These are phyloP conservation scores for Rhodotorula sp. DNA, from an alignment of 1,284 basidiomycete species.

Conservation along the genomic window DNA sequence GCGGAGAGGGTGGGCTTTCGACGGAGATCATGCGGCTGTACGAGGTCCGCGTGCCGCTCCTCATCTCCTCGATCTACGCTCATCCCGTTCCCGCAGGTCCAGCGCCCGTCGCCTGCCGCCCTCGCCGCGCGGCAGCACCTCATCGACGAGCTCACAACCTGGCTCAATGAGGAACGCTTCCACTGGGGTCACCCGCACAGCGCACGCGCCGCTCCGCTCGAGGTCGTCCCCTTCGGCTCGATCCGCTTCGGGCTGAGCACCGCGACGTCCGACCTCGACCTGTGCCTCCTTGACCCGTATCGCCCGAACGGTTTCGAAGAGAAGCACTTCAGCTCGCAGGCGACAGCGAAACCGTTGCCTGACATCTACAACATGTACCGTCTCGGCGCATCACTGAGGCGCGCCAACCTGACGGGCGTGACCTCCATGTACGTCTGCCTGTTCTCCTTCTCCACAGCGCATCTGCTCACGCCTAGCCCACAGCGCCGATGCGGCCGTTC, in stretches of 20 bases:
- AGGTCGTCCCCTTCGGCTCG: conserved; percentile 43
- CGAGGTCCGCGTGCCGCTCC: conserved; percentile 1
- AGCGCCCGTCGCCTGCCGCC: conserved; percentile 26
- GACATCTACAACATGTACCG: conserved; percentile 40
- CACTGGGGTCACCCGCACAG: conserved; percentile 37
- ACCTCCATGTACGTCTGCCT: conserved; percentile 22
- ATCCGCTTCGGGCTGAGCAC: conserved; percentile 44
- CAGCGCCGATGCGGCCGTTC: conserved; percentile 40
- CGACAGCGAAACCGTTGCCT: conserved; percentile 13
- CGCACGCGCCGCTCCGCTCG: conserved; percentile 18
- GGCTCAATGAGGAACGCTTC: conserved; percentile 32
- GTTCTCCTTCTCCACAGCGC: not conserved
- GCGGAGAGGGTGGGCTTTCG: conserved; percentile 8
- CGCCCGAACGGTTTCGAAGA: conserved; percentile 40
- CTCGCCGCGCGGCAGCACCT: conserved; percentile 32
- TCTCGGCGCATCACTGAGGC: conserved; percentile 23
- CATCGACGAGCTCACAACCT: conserved; percentile 24
- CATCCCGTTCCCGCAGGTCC: conserved; percentile 6
- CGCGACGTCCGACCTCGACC: conserved; percentile 43
- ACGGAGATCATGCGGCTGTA: conserved; percentile 20
- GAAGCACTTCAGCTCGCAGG: conserved; percentile 28
- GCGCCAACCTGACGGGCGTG: conserved; percentile 24
- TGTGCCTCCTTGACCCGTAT: conserved; percentile 45
- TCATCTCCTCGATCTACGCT: no score
- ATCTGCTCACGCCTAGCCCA: not conserved